These are phyloP conservation scores for Capronia epimyces DNA, from an alignment of 2,329 filamentous ascomycete genomes.

Conservation along the genomic window DNA sequence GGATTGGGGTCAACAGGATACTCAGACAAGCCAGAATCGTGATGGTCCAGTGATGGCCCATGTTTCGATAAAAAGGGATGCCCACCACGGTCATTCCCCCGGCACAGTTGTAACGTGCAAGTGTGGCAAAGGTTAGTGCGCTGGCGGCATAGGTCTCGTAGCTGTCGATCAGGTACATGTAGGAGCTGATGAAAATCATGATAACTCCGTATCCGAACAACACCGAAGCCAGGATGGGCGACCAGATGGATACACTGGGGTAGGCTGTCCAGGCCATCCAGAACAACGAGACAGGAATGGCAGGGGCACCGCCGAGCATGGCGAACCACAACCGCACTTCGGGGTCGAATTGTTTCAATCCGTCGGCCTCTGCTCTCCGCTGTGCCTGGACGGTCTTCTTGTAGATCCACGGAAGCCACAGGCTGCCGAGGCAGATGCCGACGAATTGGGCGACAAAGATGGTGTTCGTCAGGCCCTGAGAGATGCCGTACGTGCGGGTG, in stretches of 20 bases:
- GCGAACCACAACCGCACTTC: constrained; percentile 52
- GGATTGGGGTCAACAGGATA: constrained; percentile 40
- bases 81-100: constrained; percentile 36
- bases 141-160: constrained; percentile 51
- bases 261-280: constrained; percentile 55
- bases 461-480: constrained; percentile 42
- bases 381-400: constrained; percentile 42
- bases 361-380: constrained; percentile 37
- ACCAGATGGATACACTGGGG: constrained; percentile 47
- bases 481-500: constrained; percentile 45
- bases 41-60: constrained; percentile 39
- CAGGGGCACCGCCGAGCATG: constrained; percentile 45
- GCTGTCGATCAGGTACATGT: constrained; percentile 55
- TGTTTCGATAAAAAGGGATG: constrained; percentile 37
- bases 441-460: constrained; percentile 47
- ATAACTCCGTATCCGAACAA: constrained; percentile 50
- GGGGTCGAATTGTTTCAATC: constrained; percentile 41
- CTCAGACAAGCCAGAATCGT: constrained; percentile 40
- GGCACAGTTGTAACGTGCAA: constrained; percentile 39
- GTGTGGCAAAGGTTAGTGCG: constrained; percentile 43
- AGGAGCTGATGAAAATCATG: constrained; percentile 48
- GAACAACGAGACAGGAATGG: constrained; percentile 50
- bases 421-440: constrained; percentile 36
- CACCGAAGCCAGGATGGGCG: constrained; percentile 46
- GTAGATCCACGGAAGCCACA: constrained; percentile 45